A percentile compares a stretch with the other conserved stretches of the same genome.
phyloP scores from a whole-genome alignment of 2,329 filamentous ascomycete genomes.

The Aspergillus spinulosporus region DNA sequence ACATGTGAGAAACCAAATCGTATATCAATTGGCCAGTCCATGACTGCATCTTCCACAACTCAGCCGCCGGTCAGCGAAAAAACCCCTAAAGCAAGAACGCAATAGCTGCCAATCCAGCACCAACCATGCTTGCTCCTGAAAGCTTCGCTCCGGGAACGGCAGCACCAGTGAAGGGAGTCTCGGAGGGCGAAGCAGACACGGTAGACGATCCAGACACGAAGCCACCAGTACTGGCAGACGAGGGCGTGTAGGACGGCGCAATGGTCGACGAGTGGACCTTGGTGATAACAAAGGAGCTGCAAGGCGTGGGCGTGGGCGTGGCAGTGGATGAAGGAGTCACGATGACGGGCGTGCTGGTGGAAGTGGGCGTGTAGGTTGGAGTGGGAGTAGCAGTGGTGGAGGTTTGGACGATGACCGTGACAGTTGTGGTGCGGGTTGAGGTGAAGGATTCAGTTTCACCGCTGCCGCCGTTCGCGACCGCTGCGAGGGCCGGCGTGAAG shows the following conservation, averaged over 20 bases:
- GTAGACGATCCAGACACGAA: constrained; percentile 4
- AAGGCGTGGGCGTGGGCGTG: constrained; percentile 3
- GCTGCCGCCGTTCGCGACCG: constrained; percentile 9
- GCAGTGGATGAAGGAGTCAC: not conserved
- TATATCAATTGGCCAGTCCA: not conserved
- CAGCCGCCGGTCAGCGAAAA: too few species aligned
- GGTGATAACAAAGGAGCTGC: constrained; percentile 7
- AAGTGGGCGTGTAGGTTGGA: constrained; percentile 14
- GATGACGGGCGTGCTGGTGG: constrained; percentile 16
- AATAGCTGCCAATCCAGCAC: constrained; percentile 32
- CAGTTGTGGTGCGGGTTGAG: constrained; percentile 25
- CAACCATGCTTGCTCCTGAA: constrained; percentile 30
- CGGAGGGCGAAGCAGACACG: constrained; percentile 12
- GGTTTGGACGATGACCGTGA: constrained; percentile 28
- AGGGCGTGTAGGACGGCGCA: not conserved
- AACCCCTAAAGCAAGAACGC: constrained; percentile 33
- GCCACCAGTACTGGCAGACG: not conserved
- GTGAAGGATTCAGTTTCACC: constrained; percentile 20
- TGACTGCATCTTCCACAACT: too few species aligned
- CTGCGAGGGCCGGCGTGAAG: constrained; percentile 32
- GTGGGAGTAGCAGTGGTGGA: constrained; percentile 19
- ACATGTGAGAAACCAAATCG: not conserved
- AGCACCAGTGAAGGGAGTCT: constrained; percentile 23
- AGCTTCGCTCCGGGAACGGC: constrained; percentile 25
- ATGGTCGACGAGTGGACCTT: not conserved